Percentiles rank a stretch among this genome's conserved stretches.
Conservation (phyloP, 2,329 filamentous ascomycete genomes). For the Diaporthe eres region DNA sequence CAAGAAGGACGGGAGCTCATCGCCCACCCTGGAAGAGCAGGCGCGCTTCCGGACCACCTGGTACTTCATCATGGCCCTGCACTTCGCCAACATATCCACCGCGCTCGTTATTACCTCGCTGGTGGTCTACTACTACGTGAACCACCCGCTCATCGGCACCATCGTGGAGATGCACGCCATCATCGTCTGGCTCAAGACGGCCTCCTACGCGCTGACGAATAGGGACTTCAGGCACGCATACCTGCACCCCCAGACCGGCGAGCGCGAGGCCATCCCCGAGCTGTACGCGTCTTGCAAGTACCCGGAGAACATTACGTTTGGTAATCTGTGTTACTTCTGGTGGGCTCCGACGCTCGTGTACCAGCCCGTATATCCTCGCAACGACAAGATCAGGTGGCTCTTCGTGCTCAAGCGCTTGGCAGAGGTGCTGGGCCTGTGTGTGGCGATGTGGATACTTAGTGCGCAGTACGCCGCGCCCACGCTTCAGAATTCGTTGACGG, state of each 20-base stretch:
- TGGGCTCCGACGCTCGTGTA: constrained; percentile 97
- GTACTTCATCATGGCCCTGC: constrained; percentile 83
- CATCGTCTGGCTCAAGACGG: constrained; percentile 95
- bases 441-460: constrained; percentile 95
- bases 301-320: constrained; percentile 88
- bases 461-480: constrained; percentile 96
- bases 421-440: constrained; percentile 82
- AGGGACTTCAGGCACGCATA: constrained; percentile 93
- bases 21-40: constrained; percentile 72
- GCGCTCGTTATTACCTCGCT: constrained; percentile 86
- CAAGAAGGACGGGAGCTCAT: constrained; percentile 65
- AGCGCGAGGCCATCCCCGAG: constrained; percentile 80
- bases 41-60: constrained; percentile 81
- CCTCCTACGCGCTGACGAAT: constrained; percentile 97
- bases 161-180: constrained; percentile 92
- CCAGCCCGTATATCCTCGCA: constrained; percentile 95
- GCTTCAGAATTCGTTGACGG: constrained; percentile 89
- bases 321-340: constrained; percentile 96
- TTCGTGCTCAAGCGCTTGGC: constrained; percentile 88
- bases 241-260: constrained; percentile 79
- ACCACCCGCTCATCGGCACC: constrained; percentile 94
- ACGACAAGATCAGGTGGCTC: constrained; percentile 83
- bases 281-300: constrained; percentile 90
- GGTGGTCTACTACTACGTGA: constrained; percentile 90
- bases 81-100: constrained; percentile 86